phyloP scores from a whole-genome alignment of 371 early-diverging fungal species.

The Umbelopsis sp. region DNA sequence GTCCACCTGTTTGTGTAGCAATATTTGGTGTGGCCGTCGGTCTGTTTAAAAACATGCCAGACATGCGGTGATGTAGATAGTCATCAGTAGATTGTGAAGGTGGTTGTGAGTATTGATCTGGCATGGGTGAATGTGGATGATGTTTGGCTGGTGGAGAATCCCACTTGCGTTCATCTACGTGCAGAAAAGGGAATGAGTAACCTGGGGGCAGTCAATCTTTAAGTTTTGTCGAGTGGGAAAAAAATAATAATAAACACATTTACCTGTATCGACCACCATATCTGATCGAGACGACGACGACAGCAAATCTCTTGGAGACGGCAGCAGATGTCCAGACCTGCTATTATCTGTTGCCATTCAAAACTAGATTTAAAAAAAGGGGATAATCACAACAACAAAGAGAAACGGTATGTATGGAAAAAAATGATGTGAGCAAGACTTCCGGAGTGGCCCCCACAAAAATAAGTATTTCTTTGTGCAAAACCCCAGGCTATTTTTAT shows the following conservation, averaged over 20 bases:
- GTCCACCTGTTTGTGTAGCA: not conserved
- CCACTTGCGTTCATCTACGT: constrained; percentile 12
- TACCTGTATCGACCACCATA: constrained; percentile 5
- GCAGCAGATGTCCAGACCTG: constrained; percentile 16
- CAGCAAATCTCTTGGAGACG: constrained; percentile 14
- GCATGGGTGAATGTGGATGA: constrained; percentile 10
- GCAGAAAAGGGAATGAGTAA: not conserved
- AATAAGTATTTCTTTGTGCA: too few relatives aligned
- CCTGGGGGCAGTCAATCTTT: not conserved
- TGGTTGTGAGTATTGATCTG: constrained; percentile 11
- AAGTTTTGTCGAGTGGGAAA: not conserved
- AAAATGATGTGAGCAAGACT: not conserved
- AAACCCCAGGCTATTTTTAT: too few relatives aligned
- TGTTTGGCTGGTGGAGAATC: constrained; percentile 1
- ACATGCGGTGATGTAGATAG: constrained; percentile 48
- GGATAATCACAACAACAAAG: not conserved
- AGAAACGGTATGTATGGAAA: not conserved
- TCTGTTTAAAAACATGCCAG: constrained; percentile 43
- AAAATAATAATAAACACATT: not conserved
- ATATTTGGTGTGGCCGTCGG: constrained; percentile 10
- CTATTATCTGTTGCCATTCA: constrained; percentile 18
- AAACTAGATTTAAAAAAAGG: constrained; percentile 9
- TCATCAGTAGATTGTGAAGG: constrained; percentile 34
- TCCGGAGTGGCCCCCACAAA: not conserved
- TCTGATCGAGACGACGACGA: constrained; percentile 10